A percentile compares a stretch with the other conserved stretches of the same genome.
phyloP scores from a whole-genome alignment of 2,329 filamentous ascomycete species.

The Microdochium bolleyi region DNA sequence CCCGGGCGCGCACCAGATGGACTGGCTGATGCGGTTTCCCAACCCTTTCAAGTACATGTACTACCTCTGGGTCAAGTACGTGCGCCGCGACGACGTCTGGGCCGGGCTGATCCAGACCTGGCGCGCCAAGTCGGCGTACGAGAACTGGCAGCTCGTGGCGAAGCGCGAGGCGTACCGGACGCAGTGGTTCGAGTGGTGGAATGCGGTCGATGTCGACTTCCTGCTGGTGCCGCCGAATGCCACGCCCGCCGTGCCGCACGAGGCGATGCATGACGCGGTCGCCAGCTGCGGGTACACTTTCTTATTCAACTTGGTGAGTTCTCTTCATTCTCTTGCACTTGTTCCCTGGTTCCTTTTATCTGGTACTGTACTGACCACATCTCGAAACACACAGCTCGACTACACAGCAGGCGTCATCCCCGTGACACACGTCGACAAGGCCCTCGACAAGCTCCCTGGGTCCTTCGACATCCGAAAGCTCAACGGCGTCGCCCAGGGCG shows the following conservation, averaged over 20 bases:
- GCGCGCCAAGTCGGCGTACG: slow-evolving; percentile 62
- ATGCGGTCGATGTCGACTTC: slow-evolving; percentile 63
- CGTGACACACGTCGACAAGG: slow-evolving; percentile 72
- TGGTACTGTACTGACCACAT: slow-evolving; percentile 4
- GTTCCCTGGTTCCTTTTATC: background rate
- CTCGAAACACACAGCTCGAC: slow-evolving; percentile 53
- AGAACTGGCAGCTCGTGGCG: slow-evolving; percentile 77
- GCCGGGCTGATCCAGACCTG: slow-evolving; percentile 68
- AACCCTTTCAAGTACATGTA: slow-evolving; percentile 74
- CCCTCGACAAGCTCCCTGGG: slow-evolving; percentile 56
- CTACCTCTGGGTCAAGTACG: slow-evolving; percentile 82
- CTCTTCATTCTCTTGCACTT: background rate
- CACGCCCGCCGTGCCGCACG: slow-evolving; percentile 80
- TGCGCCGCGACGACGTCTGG: slow-evolving; percentile 69
- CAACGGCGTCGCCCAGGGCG: slow-evolving; percentile 74
- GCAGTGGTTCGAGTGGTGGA: slow-evolving; percentile 82
- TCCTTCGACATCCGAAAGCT: slow-evolving; percentile 54
- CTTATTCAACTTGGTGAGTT: slow-evolving; percentile 73
- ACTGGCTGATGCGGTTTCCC: slow-evolving; percentile 65
- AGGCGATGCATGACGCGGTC: slow-evolving; percentile 77
- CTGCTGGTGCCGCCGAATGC: slow-evolving; percentile 82
- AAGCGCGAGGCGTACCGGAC: slow-evolving; percentile 71
- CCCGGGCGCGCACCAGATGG: slow-evolving; percentile 66
- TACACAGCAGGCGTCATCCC: slow-evolving; percentile 79
- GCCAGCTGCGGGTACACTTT: slow-evolving; percentile 91